Conservation (phyloP, 192 early-diverging fungal species). For the Rhizoclosmatium sp. region DNA sequence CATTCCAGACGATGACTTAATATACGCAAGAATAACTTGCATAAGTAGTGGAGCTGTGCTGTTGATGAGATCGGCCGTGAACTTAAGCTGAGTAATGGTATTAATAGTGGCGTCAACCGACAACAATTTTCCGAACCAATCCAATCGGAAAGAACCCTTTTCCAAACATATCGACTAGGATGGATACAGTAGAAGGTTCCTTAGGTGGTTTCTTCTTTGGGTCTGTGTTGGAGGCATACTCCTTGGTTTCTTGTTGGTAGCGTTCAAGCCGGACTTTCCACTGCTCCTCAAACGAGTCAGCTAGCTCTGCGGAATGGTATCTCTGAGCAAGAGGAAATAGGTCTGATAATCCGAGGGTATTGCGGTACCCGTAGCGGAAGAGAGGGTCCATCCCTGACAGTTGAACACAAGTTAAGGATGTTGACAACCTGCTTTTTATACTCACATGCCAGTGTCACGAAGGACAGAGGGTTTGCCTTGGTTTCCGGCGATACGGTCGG, state of each 20-base stretch:
- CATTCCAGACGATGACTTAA: conserved; percentile 13
- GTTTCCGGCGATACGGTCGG: conserved; percentile 5
- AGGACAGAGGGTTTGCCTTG: not conserved
- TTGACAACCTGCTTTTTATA: not conserved
- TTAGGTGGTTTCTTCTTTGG: conserved; percentile 26
- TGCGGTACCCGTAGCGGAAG: conserved; percentile 61
- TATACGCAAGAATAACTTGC: conserved; percentile 53
- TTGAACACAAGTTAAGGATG: too few species aligned
- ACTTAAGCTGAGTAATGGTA: conserved; percentile 34
- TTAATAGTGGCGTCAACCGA: not conserved
- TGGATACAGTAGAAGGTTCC: conserved; percentile 22
- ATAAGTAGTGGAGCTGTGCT: conserved; percentile 56
- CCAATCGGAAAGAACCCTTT: conserved; percentile 39
- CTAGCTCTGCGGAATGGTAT: conserved; percentile 40
- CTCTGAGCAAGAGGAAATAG: conserved; percentile 57
- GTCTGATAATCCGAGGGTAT: conserved; percentile 65
- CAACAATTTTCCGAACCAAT: not conserved
- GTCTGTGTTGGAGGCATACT: not conserved
- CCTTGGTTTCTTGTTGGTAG: not conserved
- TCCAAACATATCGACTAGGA: conserved; percentile 43
- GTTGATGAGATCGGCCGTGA: conserved; percentile 45
- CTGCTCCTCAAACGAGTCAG: conserved; percentile 38
- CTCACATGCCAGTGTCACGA: conserved; percentile 23
- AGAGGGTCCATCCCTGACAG: conserved; percentile 61
- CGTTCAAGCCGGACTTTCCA: conserved; percentile 37